These are phyloP conservation scores for Fusarium succisae DNA, from an alignment of 2,329 filamentous ascomycete species.

Conservation along the genomic window DNA sequence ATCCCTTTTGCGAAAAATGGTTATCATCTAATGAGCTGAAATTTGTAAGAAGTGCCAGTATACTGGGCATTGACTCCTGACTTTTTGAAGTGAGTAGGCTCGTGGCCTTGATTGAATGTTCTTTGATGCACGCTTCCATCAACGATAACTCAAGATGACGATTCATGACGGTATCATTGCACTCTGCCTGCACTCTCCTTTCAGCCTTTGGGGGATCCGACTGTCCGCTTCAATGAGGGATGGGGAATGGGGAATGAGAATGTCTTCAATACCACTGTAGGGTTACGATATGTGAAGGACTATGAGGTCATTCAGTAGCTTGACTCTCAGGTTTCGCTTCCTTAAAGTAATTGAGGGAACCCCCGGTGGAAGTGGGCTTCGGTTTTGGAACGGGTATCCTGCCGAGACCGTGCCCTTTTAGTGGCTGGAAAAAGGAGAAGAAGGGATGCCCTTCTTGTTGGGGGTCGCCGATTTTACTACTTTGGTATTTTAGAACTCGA, in stretches of 20 bases:
- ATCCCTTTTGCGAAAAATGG: background rate
- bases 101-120: background rate
- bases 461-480: background rate
- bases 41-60: background rate
- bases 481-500: background rate
- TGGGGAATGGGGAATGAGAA: background rate
- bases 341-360: background rate
- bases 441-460: background rate
- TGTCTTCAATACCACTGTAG: background rate
- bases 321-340: background rate
- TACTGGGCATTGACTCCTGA: background rate
- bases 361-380: background rate
- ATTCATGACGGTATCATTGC: conserved; percentile 9
- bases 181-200: background rate
- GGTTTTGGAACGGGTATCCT: conserved; percentile 5
- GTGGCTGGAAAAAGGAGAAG: background rate
- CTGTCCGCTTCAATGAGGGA: background rate
- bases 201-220: background rate
- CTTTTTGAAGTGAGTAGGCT: background rate
- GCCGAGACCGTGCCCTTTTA: conserved; percentile 1
- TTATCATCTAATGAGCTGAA: background rate
- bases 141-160: conserved; percentile 13
- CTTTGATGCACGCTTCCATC: background rate
- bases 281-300: background rate
- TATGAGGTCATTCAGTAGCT: background rate